A percentile compares a stretch with the other conserved stretches of the same genome.
Conservation (phyloP, 345 rosid species). For the Rhizophora mangle region DNA sequence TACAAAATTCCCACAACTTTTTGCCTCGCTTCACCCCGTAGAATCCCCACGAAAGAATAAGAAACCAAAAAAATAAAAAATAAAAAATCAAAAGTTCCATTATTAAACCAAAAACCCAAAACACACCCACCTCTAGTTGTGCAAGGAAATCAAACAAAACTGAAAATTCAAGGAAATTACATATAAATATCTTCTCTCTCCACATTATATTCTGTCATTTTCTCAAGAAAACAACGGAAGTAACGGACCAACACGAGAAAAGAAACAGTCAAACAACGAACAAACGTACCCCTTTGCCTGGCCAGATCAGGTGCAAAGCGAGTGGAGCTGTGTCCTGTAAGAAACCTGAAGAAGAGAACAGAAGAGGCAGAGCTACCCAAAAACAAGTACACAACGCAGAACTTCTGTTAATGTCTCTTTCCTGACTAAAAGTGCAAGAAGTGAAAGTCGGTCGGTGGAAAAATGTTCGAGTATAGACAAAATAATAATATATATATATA, state of each 20-base stretch:
- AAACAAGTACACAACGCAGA: background rate
- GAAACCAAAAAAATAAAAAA: background rate
- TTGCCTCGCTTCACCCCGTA: no score
- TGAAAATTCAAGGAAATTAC: no score
- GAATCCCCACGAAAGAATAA: background rate
- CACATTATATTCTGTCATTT: background rate
- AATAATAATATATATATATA: no score
- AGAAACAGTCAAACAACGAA: background rate
- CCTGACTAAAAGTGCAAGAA: background rate
- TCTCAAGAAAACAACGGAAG: background rate
- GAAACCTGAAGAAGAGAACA: background rate
- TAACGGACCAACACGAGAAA: background rate
- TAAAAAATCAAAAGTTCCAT: background rate
- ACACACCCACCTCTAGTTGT: background rate
- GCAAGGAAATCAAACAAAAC: background rate
- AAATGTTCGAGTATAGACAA: no score
- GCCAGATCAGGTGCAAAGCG: background rate
- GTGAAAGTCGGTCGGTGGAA: no score
- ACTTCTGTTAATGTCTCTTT: background rate
- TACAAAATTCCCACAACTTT: no score
- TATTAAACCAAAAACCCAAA: background rate
- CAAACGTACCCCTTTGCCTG: background rate
- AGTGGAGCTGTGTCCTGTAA: background rate
- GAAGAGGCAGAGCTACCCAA: background rate
- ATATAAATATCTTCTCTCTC: background rate